A percentile compares a stretch with the other conserved stretches of the same genome.
phyloP scores from a whole-genome alignment of 2,329 filamentous ascomycete species.

The Tolypocladium tropicale region DNA sequence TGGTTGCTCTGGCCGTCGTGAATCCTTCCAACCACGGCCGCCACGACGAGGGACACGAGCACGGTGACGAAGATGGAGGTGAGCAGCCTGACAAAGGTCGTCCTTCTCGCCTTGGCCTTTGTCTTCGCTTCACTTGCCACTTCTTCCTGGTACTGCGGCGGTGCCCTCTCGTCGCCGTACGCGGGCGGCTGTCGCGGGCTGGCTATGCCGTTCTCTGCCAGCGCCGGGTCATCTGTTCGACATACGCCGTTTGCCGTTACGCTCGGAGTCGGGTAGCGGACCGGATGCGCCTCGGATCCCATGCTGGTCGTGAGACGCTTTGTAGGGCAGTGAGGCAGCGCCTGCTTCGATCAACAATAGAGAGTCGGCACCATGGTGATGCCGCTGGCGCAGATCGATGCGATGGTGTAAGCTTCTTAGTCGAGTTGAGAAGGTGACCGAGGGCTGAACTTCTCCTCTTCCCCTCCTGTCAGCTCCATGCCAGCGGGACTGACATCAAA shows the following conservation, averaged over 20 bases:
- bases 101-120: slow-evolving; percentile 7
- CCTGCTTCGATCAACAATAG: background rate
- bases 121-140: slow-evolving; percentile 2
- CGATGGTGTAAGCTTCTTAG: background rate
- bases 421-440: background rate
- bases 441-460: background rate
- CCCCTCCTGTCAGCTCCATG: background rate
- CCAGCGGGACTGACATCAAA: background rate
- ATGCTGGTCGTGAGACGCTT: slow-evolving; percentile 2
- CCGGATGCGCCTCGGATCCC: slow-evolving; percentile 5
- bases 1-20: slow-evolving; percentile 2
- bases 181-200: slow-evolving; percentile 9
- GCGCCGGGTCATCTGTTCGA: slow-evolving; percentile 3
- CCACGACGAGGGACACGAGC: slow-evolving; percentile 13
- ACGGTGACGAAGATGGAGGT: slow-evolving; percentile 13
- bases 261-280: slow-evolving; percentile 4
- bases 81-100: slow-evolving; percentile 9
- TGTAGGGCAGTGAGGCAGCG: background rate
- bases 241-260: slow-evolving; percentile 3
- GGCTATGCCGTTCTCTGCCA: slow-evolving; percentile 4
- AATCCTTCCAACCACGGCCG: slow-evolving; percentile 13
- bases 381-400: background rate
- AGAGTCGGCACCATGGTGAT: background rate
- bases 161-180: slow-evolving; percentile 10
- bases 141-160: slow-evolving; percentile 8